Evolutionary conservation across 2,329 filamentous ascomycete genomes (phyloP), one percentile per base, ranked within the genome.

Genomic region (Plectosphaerella cucumerina): DNA sequence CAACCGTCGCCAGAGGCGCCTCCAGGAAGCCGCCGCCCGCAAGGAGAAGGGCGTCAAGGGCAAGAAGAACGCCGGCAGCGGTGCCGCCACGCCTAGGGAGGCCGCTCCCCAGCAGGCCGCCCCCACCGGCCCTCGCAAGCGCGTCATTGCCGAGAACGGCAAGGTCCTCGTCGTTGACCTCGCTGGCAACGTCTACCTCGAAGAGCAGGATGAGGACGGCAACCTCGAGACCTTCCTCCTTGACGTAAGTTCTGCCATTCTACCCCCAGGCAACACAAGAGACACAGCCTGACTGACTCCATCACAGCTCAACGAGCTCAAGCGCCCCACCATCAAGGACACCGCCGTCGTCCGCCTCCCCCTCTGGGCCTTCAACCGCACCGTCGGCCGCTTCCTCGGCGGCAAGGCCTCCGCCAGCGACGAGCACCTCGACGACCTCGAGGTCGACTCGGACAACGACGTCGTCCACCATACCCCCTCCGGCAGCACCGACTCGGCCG

Each of bases 141-240:
- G 90, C 34, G 90, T 97, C 15, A 83, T 92, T 22, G 93, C 92
- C 3, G 88, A 96, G 75, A 99, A 99, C 62, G 94, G 94, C 59
- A 99, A 97, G 75, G 79, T 96, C 1, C 76, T 99, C 35, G 86
- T 99, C 50, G 94, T 99, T 4, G 93, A 99, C 70, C 90, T 89
- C 1, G 76, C 87, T 10, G 94, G 94, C 23, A 91, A 97, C 60
- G 94, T 99, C 12, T 99, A 90, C 65, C 77, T 99, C n/a, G 92
- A 97, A 70, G 89, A 96, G 64, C 81, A 90, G 61, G 90, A 90
- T 48, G 91, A 92, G 59, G 90, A 97, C 21, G 94, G 94, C 49
- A 84, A 89, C 50, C 80, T 84, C 31, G 82, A 88, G 59, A 90
- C 97, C 65, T 96, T 86, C 65, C 74, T 97, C 56, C 84, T 99